A percentile compares a stretch with the other conserved stretches of the same genome.
Evolutionary conservation across 805 yeast species (phyloP).

Genomic region (Monosporozyma aerobia): DNA sequence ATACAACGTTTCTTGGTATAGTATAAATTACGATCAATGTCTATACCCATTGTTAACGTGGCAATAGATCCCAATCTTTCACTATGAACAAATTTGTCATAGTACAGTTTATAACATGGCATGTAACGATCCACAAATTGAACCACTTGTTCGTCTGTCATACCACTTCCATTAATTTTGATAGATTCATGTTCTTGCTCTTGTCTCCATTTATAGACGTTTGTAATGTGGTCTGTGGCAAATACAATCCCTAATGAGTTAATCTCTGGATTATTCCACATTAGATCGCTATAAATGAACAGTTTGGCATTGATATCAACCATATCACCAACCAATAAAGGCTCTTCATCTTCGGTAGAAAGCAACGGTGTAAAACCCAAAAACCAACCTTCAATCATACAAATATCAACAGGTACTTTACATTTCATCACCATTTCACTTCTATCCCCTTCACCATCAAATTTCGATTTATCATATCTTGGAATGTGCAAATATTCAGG

Average conservation of each 20-base stretch:
- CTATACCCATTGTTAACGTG: constrained; percentile 27
- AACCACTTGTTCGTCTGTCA: constrained; percentile 64
- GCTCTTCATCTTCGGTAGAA: constrained; percentile 13
- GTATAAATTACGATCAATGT: constrained; percentile 18
- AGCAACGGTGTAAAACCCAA: constrained; percentile 54
- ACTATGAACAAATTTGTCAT: constrained; percentile 31
- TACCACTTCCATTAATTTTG: constrained; percentile 51
- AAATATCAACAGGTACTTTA: constrained; percentile 43
- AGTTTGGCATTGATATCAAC: constrained; percentile 45
- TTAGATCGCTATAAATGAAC: constrained; percentile 36
- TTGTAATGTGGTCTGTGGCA: constrained; percentile 47
- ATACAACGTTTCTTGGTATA: constrained; percentile 11
- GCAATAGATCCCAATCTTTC: constrained; percentile 27
- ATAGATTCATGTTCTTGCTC: constrained; percentile 39
- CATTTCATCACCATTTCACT: constrained; percentile 23
- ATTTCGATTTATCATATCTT: constrained; percentile 65
- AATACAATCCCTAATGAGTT: constrained; percentile 55
- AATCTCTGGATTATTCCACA: constrained; percentile 40
- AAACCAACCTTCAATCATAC: constrained; percentile 93
- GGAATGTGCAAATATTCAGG: constrained; percentile 41
- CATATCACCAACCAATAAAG: constrained; percentile 22
- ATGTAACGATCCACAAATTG: constrained; percentile 72
- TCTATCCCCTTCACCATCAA: constrained; percentile 75
- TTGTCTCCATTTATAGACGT: constrained; percentile 70
- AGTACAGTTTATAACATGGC: constrained; percentile 75